phyloP scores from a whole-genome alignment of 2,329 filamentous ascomycete species.

The Aspergillus novoparasiticus region DNA sequence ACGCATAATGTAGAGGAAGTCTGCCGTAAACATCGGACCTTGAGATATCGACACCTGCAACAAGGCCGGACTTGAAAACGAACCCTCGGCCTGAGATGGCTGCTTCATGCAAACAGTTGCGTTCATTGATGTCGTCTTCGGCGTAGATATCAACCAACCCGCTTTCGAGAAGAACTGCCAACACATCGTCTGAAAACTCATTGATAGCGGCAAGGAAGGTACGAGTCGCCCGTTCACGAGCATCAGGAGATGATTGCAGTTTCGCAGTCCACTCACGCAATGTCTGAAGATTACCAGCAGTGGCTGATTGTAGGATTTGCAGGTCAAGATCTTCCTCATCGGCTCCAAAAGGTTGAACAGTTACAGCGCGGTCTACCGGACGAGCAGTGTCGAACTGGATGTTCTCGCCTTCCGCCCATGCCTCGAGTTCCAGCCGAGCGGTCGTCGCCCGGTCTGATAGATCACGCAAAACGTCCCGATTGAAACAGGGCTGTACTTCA shows the following conservation, averaged over 20 bases:
- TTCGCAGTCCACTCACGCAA: conserved; percentile 80
- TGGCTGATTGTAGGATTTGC: conserved; percentile 80
- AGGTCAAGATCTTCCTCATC: conserved; percentile 90
- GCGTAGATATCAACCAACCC: conserved; percentile 85
- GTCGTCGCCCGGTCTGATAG: conserved; percentile 96
- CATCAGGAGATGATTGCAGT: conserved; percentile 63
- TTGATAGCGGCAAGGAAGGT: conserved; percentile 89
- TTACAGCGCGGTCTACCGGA: conserved; percentile 41
- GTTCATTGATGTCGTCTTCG: conserved; percentile 95
- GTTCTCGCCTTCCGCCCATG: conserved; percentile 95
- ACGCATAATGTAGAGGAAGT: conserved; percentile 92
- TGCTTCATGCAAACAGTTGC: conserved; percentile 95
- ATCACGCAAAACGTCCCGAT: conserved; percentile 93
- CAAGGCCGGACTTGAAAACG: conserved; percentile 76
- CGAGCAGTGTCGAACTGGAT: conserved; percentile 71
- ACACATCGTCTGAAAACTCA: conserved; percentile 75
- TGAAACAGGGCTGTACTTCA: conserved; percentile 97
- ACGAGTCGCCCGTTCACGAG: conserved; percentile 76
- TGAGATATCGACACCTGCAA: conserved; percentile 72
- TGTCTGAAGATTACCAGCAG: conserved; percentile 74
- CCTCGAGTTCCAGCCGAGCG: conserved; percentile 90
- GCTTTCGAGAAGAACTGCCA: conserved; percentile 77
- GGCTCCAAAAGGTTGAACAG: conserved; percentile 57
- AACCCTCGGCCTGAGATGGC: conserved; percentile 85
- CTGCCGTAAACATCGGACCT: conserved; percentile 91